Base-by-base conservation (phyloP, 2,329 filamentous ascomycete genomes). In the Phaeomoniella chlamydospora region DNA sequence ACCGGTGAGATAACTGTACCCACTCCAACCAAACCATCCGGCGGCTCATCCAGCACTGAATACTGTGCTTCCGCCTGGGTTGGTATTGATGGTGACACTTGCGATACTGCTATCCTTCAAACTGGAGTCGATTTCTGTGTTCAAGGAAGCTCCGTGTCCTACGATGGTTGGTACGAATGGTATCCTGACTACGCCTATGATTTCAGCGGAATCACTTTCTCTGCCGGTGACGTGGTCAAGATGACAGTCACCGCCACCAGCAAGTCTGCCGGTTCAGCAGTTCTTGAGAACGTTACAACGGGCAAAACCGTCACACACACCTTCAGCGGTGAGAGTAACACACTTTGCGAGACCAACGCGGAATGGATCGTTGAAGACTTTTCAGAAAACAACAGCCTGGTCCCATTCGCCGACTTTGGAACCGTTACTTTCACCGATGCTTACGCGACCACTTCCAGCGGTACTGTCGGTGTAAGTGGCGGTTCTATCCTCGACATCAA, bases 291-390 rank as follows among this genome's bases (percentile, higher is more conserved):
- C 51, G 45, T 61, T 41, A 62, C 57, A 6, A 73, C 61, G 2
- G 70, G 70, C 31, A 49, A 68, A 47, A 61, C 47, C 3, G 70
- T 69, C 17, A 62, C 59, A 12, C 65, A 77, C 53, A 61, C 55
- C 3, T 65, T 76, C 50, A 55, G 46, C 29, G 58, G 54, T 36
- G 52, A 51, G 3, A 47, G 51, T 4, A 44, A 49, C n/a, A 18
- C 14, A 13, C 61, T 75, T 11, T 69, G 64, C 46, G 59, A 70
- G 46, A 64, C 65, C 45, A 74, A 74, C 41, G 72, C 70, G 9
- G 72, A 77, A 48, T 77, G 72, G 71, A 75, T 77, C 44, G 70
- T 76, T 11, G 72, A 76, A 55, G 68, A 70, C 39, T 70, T 67
- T 42, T 52, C 61, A 40, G 43, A 49, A 3, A 52, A 54, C 29